These are phyloP conservation scores for Coleophoma cylindrospora DNA, from an alignment of 2,329 filamentous ascomycete genomes.

Conservation along the genomic window DNA sequence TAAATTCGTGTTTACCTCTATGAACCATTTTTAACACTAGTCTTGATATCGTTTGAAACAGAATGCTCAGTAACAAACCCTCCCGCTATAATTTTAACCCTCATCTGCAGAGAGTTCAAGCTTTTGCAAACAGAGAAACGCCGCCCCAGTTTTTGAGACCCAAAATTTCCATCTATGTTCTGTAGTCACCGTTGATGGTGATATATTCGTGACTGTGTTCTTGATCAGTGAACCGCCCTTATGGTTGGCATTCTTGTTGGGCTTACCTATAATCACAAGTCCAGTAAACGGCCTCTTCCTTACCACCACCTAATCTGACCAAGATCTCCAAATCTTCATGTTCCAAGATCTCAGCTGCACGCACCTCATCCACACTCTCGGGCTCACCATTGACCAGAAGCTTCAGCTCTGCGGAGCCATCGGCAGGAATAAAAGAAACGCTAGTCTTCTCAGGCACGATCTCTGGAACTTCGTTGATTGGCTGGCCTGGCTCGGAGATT, in stretches of 20 bases:
- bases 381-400: conserved; percentile 76
- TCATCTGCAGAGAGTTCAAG: too few species aligned
- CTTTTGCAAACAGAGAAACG: too few species aligned
- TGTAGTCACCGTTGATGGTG: conserved; percentile 62
- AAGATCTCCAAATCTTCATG: conserved; percentile 76
- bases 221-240: conserved; percentile 11
- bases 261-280: conserved; percentile 83
- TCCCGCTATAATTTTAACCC: too few species aligned
- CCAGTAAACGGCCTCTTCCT: conserved; percentile 69
- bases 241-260: conserved; percentile 17
- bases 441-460: conserved; percentile 67
- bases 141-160: too few species aligned
- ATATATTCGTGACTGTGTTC: conserved; percentile 63
- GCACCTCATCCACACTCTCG: conserved; percentile 69
- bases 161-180: conserved; percentile 38
- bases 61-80: too few species aligned
- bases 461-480: conserved; percentile 54
- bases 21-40: too few species aligned
- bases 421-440: conserved; percentile 73
- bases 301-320: conserved; percentile 65
- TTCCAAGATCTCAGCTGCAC: conserved; percentile 73
- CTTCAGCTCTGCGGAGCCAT: conserved; percentile 73
- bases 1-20: too few species aligned
- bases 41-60: too few species aligned
- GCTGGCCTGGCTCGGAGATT: conserved; percentile 52